Percentiles rank a stretch among this genome's conserved stretches.
Evolutionary conservation across 139 green algal genomes (phyloP).

Genomic region (Pleodorina starrii): DNA sequence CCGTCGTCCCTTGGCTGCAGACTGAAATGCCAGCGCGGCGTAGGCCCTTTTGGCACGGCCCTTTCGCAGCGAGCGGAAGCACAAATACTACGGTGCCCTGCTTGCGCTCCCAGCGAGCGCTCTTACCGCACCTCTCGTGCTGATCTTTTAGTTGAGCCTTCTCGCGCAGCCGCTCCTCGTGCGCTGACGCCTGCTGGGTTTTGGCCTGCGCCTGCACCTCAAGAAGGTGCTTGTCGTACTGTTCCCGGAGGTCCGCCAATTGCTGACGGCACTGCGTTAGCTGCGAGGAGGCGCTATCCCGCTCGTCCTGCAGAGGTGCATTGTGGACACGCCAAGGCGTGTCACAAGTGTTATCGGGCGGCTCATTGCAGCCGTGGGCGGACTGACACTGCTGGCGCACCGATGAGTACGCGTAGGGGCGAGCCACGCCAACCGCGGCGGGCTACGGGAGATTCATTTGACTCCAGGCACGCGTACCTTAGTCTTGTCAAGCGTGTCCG

Average conservation of each 20-base stretch:
- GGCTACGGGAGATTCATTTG: too few species aligned
- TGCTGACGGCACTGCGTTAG: conserved; percentile 60
- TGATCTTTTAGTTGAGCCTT: conserved; percentile 65
- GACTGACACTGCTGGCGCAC: too few species aligned
- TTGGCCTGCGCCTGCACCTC: conserved; percentile 73
- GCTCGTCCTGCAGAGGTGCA: conserved; percentile 26
- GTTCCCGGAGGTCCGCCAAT: conserved; percentile 66
- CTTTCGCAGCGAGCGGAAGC: too few species aligned
- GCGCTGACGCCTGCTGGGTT: conserved; percentile 64
- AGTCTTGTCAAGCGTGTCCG: conserved; percentile 56
- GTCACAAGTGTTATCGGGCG: too few species aligned
- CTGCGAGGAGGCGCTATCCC: conserved; percentile 3
- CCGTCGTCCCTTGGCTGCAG: too few species aligned
- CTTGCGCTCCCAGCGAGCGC: too few species aligned
- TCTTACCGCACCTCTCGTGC: conserved; percentile 68
- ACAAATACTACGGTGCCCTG: too few species aligned
- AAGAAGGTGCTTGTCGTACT: conserved; percentile 72
- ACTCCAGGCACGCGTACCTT: conserved; percentile 50
- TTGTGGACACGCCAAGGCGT: too few species aligned
- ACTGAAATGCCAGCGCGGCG: too few species aligned
- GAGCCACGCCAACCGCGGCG: not conserved
- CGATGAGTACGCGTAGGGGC: too few species aligned
- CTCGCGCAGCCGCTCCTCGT: conserved; percentile 70
- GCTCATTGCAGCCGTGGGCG: too few species aligned
- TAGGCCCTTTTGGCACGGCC: too few species aligned